Conservation (phyloP, 2,329 filamentous ascomycete genomes). For the Colletotrichum siamense region DNA sequence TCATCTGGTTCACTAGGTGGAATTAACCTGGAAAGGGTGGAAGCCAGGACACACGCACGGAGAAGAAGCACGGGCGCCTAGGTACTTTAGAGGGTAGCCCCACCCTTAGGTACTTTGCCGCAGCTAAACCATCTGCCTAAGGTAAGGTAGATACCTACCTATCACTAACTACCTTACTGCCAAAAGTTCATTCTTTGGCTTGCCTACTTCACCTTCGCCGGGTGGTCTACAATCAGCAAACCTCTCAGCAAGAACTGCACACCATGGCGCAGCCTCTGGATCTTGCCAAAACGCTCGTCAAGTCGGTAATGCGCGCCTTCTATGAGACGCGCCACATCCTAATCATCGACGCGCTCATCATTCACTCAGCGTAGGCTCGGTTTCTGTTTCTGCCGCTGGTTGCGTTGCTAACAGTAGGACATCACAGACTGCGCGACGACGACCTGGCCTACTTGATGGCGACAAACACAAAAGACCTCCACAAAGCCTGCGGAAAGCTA, state of each 20-base stretch:
- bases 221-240: not conserved
- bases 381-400: not conserved
- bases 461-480: slow-evolving; percentile 90
- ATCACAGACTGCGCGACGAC: slow-evolving; percentile 78
- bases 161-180: not conserved
- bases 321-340: slow-evolving; percentile 86
- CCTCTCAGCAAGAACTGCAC: not conserved
- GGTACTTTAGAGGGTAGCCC: not conserved
- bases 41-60: not conserved
- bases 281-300: slow-evolving; percentile 77
- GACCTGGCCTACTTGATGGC: slow-evolving; percentile 87
- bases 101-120: not conserved
- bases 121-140: not conserved
- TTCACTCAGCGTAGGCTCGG: slow-evolving; percentile 74
- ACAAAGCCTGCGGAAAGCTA: slow-evolving; percentile 85
- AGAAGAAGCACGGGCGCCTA: not conserved
- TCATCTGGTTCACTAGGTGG: not conserved
- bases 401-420: slow-evolving; percentile 56
- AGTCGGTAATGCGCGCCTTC: slow-evolving; percentile 85
- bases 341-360: slow-evolving; percentile 84
- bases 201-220: not conserved
- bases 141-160: not conserved
- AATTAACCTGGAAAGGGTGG: not conserved
- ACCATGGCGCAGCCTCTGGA: slow-evolving; percentile 43
- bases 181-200: not conserved